phyloP scores from a whole-genome alignment of 2,329 filamentous ascomycete genomes.

The Exophiala mesophila region DNA sequence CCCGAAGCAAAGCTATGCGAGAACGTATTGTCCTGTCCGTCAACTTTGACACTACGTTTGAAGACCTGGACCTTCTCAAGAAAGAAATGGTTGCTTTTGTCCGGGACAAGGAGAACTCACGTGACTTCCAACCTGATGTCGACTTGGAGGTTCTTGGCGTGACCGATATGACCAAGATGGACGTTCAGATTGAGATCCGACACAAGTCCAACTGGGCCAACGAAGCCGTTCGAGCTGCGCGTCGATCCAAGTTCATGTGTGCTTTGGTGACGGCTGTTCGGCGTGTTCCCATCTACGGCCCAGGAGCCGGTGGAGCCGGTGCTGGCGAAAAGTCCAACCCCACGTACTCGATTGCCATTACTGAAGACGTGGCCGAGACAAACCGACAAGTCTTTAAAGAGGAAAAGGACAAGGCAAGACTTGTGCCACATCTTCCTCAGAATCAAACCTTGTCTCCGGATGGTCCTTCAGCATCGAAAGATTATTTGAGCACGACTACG shows the following conservation, averaged over 20 bases:
- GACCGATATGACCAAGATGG: conserved; percentile 80
- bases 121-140: conserved; percentile 86
- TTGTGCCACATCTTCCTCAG: conserved; percentile 49
- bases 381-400: conserved; percentile 57
- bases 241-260: conserved; percentile 95
- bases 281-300: conserved; percentile 78
- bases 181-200: conserved; percentile 74
- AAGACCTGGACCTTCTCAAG: conserved; percentile 81
- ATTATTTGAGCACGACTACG: conserved; percentile 2
- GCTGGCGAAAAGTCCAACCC: conserved; percentile 65
- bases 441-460: conserved; percentile 4
- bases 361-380: conserved; percentile 60
- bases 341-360: conserved; percentile 71
- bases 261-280: conserved; percentile 79
- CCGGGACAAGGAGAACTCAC: conserved; percentile 71
- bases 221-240: conserved; percentile 71
- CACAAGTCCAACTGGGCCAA: conserved; percentile 95
- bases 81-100: conserved; percentile 83
- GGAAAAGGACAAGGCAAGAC: conserved; percentile 59
- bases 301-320: conserved; percentile 64
- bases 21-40: conserved; percentile 77
- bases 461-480: not conserved
- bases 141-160: conserved; percentile 72
- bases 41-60: conserved; percentile 79
- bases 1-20: conserved; percentile 85